Conservation (phyloP, 345 rosid genomes). For the Eucalyptus erythrocorys region DNA sequence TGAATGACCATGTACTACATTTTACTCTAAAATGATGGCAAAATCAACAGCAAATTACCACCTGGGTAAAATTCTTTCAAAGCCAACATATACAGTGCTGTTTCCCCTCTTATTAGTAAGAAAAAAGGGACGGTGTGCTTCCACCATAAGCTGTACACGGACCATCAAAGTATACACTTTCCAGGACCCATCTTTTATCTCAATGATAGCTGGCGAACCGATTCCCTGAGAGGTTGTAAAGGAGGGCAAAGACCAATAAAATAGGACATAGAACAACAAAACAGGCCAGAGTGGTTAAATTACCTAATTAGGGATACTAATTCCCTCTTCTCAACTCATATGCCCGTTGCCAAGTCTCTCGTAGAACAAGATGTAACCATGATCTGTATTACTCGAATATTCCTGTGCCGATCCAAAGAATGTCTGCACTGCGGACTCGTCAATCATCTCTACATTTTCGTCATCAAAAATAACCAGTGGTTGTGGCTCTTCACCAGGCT, state of each 20-base stretch:
- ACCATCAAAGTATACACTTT: conserved; percentile 33
- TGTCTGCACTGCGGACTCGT: conserved; percentile 95
- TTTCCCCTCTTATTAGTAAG: conserved; percentile 23
- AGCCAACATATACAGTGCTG: conserved; percentile 24
- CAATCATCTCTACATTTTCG: conserved; percentile 96
- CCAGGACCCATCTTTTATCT: conserved; percentile 18
- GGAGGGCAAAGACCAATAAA: conserved; percentile 2
- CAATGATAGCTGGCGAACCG: conserved; percentile 12
- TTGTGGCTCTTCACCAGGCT: conserved; percentile 98
- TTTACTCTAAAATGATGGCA: not conserved
- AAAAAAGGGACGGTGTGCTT: conserved; percentile 25
- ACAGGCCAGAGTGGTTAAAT: not conserved
- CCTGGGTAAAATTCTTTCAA: not conserved
- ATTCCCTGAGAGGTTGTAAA: conserved; percentile 15
- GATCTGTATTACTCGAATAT: conserved; percentile 93
- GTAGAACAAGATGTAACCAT: conserved; percentile 93
- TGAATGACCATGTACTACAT: not conserved
- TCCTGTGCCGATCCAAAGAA: conserved; percentile 98
- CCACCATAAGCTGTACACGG: conserved; percentile 55
- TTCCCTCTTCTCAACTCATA: conserved; percentile 36
- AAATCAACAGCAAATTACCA: not conserved
- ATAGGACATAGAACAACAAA: not conserved
- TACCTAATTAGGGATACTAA: conserved; percentile 30
- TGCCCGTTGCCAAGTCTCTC: conserved; percentile 59
- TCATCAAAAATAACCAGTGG: conserved; percentile 98